Base-by-base conservation (phyloP, 2,329 filamentous ascomycete genomes). In the Davidsoniella virescens region DNA sequence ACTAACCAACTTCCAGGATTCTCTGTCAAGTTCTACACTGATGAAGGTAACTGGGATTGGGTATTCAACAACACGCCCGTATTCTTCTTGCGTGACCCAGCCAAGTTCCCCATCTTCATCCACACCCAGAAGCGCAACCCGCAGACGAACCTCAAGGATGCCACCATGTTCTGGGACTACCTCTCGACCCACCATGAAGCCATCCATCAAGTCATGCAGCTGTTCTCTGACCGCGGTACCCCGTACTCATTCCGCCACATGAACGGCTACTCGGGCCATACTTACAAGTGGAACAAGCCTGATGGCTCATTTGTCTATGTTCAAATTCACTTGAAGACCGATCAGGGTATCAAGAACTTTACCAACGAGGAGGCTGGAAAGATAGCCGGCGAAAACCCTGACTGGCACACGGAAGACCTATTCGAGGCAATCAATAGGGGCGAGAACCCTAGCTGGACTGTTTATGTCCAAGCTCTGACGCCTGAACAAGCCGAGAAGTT, bases 91-190 rank as follows among this genome's bases (percentile, higher is more conserved):
- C 72, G 82, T 41, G 83, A 87, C 57, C 80, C 82, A 2, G 72
- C 74, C 59, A 85, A 86, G 62, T 87, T 85, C 65, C 82, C 82
- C 36, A 67, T 80, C 59, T 81, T 86, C 64, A 85, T 85, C 55
- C 82, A 84, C 67, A 83, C 81, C 3, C 83, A 87, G 64, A 87
- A 87, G 71, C 73, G 81, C 45, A 72, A 87, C 63, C 82, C 82
- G 1, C 72, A 78, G 56, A 85, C 79, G 36, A 81, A 86, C 62
- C 65, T 85, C 48, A 79, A 76, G 44, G 76, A 84, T 62, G 77
- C 80, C 14, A 82, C 76, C 47, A 76, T 77, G 67, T 82, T 62
- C 55, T 62, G 62, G 60, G 61, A 63, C 29, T 63, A 59, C 51
- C 73, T 72, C 37, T 72, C 70, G 37, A 75, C 70, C 18, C 72